These are phyloP conservation scores for Aspergillus hancockii DNA, from an alignment of 495 filamentous ascomycete species.

Conservation along the genomic window DNA sequence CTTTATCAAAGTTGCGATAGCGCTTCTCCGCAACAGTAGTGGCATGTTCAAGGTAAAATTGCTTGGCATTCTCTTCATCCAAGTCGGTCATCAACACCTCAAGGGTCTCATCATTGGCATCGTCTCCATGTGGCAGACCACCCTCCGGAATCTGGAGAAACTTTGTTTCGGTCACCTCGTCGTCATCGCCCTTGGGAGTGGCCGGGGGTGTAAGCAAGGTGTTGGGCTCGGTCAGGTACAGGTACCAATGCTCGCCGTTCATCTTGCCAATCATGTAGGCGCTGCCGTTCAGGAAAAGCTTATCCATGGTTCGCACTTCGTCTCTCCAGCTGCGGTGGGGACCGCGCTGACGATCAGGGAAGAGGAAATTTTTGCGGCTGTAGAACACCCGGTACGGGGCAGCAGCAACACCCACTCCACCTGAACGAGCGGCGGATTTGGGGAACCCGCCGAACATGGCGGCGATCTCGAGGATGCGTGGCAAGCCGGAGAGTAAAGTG, in stretches of 20 bases:
- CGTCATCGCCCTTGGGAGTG: constrained; percentile 61
- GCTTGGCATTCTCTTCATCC: constrained; percentile 86
- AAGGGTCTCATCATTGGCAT: constrained; percentile 80
- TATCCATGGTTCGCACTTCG: constrained; percentile 89
- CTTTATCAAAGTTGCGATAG: constrained; percentile 54
- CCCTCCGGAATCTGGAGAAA: constrained; percentile 53
- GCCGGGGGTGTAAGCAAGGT: constrained; percentile 80
- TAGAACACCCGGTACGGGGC: constrained; percentile 97
- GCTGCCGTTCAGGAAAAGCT: constrained; percentile 86
- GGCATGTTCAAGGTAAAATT: constrained; percentile 94
- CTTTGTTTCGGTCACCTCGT: constrained; percentile 66
- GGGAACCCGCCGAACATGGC: constrained; percentile 85
- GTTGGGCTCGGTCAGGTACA: constrained; percentile 90
- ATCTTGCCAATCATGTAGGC: constrained; percentile 99
- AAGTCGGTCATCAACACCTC: constrained; percentile 99
- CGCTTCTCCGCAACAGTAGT: constrained; percentile 83
- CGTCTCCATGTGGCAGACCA: constrained; percentile 35
- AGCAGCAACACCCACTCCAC: constrained; percentile 68
- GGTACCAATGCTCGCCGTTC: constrained; percentile 99
- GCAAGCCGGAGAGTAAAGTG: constrained; percentile 84
- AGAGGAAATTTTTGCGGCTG: constrained; percentile 97
- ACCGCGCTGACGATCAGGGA: constrained; percentile 89
- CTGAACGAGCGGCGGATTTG: constrained; percentile 49
- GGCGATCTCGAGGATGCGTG: constrained; percentile 87
- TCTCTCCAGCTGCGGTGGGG: constrained; percentile 97